Evolutionary conservation across 2,329 filamentous ascomycete genomes (phyloP), one percentile per base, ranked within the genome.

Genomic region (Ophiostoma angusticollis): DNA sequence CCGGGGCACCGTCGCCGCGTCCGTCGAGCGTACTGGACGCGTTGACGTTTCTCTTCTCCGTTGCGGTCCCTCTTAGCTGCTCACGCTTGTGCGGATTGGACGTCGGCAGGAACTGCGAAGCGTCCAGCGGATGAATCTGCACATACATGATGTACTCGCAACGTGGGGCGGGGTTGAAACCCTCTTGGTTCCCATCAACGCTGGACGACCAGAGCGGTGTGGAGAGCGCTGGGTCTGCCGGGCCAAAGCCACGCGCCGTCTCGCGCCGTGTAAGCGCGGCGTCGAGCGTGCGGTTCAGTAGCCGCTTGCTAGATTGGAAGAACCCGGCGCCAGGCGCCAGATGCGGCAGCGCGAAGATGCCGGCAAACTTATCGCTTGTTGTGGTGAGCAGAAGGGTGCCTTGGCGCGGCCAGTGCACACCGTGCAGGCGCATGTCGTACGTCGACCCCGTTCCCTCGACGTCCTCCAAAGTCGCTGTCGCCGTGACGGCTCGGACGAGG

Each of bases 311-410:
- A 44, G 71, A 67, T 52, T 61, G 55, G 55, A 74, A 75, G 52
- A 70, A 76, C 35, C 72, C 64, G 4, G 62, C 54, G 16, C 63
- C 58, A 0, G 84, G 70, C 1, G 82, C 68, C 37, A 98, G 70
- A 57, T 96, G 86, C 19, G 91, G 87, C 33, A 96, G 63, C 3
- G 79, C 82, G 56, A 93, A 93, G 40, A 96, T 79, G 31, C 91
- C 87, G n/a, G 80, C 76, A 52, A 91, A 91, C 63, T 93, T 95
- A 54, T 94, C 83, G 57, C 86, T 95, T 34, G 86, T 89, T 1
- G 89, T 95, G 2, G 81, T 84, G 54, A 96, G 63, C 25, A 96
- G 63, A 35, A 91, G 74, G 12, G 77, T 73, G 2, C 91, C 91
- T 45, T 81, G 74, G n/a, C 72, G 70, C 27, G 81, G 78, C 67